Percentiles rank a stretch among this genome's conserved stretches.
These are phyloP conservation scores for Trypanosoma scelopori DNA, from an alignment of 208 protist genomes.

Conservation along the genomic window DNA sequence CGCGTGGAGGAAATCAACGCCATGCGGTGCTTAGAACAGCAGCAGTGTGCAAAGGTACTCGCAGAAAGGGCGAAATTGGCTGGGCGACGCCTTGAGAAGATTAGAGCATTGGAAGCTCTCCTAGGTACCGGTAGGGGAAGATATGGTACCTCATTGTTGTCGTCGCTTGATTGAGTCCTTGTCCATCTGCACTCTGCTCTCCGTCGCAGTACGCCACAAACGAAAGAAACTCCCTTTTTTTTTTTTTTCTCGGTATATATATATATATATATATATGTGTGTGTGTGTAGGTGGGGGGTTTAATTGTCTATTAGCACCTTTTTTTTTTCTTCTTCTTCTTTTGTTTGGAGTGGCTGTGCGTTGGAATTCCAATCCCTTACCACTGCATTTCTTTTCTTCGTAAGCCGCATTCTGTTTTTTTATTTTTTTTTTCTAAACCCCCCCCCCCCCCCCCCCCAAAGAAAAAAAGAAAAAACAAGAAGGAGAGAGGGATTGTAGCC, in stretches of 20 bases:
- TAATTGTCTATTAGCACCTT: too few species aligned
- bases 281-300: too few species aligned
- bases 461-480: too few species aligned
- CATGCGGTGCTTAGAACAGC: slow-evolving; percentile 39
- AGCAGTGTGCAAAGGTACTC: slow-evolving; percentile 28
- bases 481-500: neutral
- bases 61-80: slow-evolving; percentile 26
- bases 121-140: slow-evolving; percentile 5
- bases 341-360: neutral
- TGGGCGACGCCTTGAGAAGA: slow-evolving; percentile 28
- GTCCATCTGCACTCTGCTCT: neutral
- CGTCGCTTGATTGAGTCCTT: slow-evolving; percentile 9
- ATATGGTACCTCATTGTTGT: neutral
- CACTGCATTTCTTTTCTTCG: slow-evolving; percentile 4
- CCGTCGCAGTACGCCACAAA: neutral
- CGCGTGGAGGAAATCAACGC: slow-evolving; percentile 34
- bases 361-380: slow-evolving; percentile 2
- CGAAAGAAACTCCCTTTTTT: neutral
- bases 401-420: neutral
- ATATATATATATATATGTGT: too few species aligned
- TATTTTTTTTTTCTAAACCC: too few species aligned
- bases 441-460: too few species aligned
- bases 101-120: slow-evolving; percentile 38
- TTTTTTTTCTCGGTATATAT: neutral
- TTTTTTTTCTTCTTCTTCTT: slow-evolving; percentile 5